Evolutionary conservation across 1,284 basidiomycete genomes (phyloP).

Genomic region (Cryptococcus amylolentus): DNA sequence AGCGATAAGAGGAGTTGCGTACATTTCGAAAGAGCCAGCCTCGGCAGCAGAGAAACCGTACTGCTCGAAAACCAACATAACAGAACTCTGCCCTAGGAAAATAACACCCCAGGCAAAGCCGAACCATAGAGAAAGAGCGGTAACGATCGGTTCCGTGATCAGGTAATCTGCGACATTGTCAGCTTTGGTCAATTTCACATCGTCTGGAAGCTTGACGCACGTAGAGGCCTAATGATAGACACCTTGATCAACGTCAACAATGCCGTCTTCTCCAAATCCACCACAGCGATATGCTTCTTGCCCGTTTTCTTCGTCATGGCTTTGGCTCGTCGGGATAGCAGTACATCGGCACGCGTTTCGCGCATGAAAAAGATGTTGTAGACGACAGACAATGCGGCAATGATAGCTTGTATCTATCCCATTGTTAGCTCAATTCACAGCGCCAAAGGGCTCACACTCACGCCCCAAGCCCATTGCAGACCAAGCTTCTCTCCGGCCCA

Average conservation of each 20-base stretch:
- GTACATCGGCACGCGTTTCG: constrained; percentile 51
- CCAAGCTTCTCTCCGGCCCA: constrained; percentile 31
- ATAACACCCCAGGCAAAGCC: constrained; percentile 47
- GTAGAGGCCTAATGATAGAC: constrained; percentile 41
- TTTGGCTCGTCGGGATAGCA: constrained; percentile 48
- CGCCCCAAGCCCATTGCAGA: constrained; percentile 41
- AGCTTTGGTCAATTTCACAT: background rate
- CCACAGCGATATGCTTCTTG: constrained; percentile 35
- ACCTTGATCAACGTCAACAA: constrained; percentile 37
- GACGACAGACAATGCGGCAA: constrained; percentile 25
- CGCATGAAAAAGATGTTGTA: constrained; percentile 41
- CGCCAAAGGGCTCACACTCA: constrained; percentile 13
- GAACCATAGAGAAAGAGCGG: constrained; percentile 51
- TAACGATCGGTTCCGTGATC: constrained; percentile 52
- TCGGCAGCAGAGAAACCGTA: constrained; percentile 40
- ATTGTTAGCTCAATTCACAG: background rate
- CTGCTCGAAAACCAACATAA: constrained; percentile 34
- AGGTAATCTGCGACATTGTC: constrained; percentile 39
- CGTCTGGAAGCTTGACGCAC: constrained; percentile 20
- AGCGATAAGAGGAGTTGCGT: constrained; percentile 4
- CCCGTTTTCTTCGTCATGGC: constrained; percentile 47
- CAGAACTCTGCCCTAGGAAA: constrained; percentile 37
- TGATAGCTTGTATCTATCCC: constrained; percentile 26
- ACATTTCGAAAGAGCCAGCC: constrained; percentile 33
- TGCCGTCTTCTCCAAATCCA: constrained; percentile 40